Base-by-base conservation (phyloP, 2,329 filamentous ascomycete species). In the Didymella glomerata region DNA sequence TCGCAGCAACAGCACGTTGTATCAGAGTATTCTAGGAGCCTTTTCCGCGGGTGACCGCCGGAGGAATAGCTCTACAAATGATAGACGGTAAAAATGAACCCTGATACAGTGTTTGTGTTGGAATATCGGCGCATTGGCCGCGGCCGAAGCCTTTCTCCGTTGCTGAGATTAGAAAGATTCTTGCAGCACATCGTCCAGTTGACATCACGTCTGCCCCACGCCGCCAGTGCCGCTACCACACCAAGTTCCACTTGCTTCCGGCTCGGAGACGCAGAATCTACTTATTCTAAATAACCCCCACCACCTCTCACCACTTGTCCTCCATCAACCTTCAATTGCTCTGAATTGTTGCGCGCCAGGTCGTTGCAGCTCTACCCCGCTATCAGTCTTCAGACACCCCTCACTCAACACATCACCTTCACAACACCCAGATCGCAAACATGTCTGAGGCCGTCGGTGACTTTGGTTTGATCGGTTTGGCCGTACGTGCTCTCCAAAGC, bases 401-500 rank as follows among this genome's bases (percentile, higher is more conserved):
- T 63, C 51, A 54, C 56, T 54, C 46, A 50, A 54, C 47, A 50
- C 14, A 47, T 27, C 47, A 59, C 50, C 32, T 54, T 30, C 47
- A 59, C 56, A 59, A 40, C 50, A 48, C 56, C 49, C 56, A 59
- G 51, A 46, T 47, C 47, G 58, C 63, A 68, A 74, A 54, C 62
- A 77, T 76, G 74, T 66, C 75, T 73, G 73, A 78, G 77, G 58
- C 75, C 52, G 75, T 77, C 63, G 81, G 81, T 75, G 82, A 84
- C 76, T 83, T 61, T 38, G 57, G 82, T 76, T 80, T 84, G 74
- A 84, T 84, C 72, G 82, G 82, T 75, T 76, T 84, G 68, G 81
- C 81, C 68, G 76, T 78, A 69, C 65, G 76, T 75, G 45, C 47
- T 24, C 57, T 49, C 52, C 48, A 38, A 38, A 32, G 16, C 45